Evolutionary conservation across 202 grass and related monocot genomes (phyloP), one percentile per base, ranked within the genome.

Genomic region (Setaria viridis): DNA sequence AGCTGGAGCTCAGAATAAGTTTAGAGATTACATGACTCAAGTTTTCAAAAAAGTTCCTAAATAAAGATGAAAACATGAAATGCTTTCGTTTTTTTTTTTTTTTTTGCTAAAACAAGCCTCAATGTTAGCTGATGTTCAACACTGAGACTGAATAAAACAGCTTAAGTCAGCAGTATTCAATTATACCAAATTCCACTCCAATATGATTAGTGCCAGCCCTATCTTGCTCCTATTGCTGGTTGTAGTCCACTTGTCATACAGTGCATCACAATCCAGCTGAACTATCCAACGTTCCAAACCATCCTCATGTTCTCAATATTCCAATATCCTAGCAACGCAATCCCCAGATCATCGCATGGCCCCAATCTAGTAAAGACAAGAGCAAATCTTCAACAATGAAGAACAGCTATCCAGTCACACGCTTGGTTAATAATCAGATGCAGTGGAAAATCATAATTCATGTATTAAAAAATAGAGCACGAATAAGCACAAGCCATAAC

Each of bases 291-390:
- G 30, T 85, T 71, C 83, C 78, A 82, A 79, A 82, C 72, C 88
- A 90, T 82, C 83, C 57, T 78, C 72, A 67, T 42, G 49, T 74
- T 74, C 87, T 42, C 66, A 82, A 82, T 43, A 35, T 82, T 72
- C 78, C 88, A 86, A 67, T 77, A 86, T 90, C 84, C 78, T 90
- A 90, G 63, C 80, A 74, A 90, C 4, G 58, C 88, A 90, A 90
- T 85, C 73, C 83, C 66, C 84, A 90, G 35, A 90, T 82, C 49
- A 42, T 37, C 65, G 66, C 72, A 90, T 73, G 65, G 79, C 45
- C 72, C 83, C 59, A 47, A 86, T 90, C 88, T 83, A 90, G 65
- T 70, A 78, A 90, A 86, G 6, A 83, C 65, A 82, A 86, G 65
- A 81, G 56, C 35, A 90, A 86, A 86, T 81, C 84, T 90, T 90